Conservation (phyloP, 1,284 basidiomycete genomes). For the Chalciporus sp. region DNA sequence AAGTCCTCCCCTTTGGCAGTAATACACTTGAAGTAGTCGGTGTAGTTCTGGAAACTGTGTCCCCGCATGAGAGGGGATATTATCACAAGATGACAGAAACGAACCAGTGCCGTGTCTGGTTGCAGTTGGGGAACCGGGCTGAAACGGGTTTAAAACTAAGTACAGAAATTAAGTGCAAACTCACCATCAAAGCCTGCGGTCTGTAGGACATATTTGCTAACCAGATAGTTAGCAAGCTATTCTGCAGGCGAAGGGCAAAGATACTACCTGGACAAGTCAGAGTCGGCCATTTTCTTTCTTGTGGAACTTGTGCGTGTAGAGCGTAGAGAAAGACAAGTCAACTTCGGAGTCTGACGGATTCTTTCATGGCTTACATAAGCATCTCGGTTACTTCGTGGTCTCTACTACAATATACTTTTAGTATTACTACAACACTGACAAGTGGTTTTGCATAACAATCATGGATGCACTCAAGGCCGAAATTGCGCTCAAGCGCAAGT, state of each 20-base stretch:
- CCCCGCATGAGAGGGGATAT: constrained; percentile 9
- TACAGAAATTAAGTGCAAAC: constrained; percentile 23
- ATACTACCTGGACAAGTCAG: constrained; percentile 54
- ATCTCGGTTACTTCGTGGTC: not conserved
- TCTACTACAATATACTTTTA: no score
- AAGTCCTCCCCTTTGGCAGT: constrained; percentile 98
- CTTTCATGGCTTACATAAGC: constrained; percentile 31
- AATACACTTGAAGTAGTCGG: constrained; percentile 98
- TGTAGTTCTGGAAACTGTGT: constrained; percentile 93
- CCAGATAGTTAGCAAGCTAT: constrained; percentile 14
- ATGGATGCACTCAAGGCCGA: constrained; percentile 92
- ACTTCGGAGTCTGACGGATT: constrained; percentile 45
- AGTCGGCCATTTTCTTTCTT: constrained; percentile 58
- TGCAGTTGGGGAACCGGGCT: constrained; percentile 95
- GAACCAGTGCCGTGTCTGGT: constrained; percentile 95
- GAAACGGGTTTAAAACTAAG: constrained; percentile 16
- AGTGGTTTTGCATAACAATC: not conserved
- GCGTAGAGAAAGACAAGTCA: constrained; percentile 25
- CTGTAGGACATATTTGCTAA: constrained; percentile 81
- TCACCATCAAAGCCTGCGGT: constrained; percentile 86
- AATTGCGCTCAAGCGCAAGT: constrained; percentile 86
- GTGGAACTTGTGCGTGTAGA: constrained; percentile 15
- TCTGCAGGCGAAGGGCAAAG: not conserved
- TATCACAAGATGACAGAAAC: constrained; percentile 19
- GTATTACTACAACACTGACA: no score